These are phyloP conservation scores for Epicoccum nigrum DNA, from an alignment of 2,329 filamentous ascomycete genomes.

Conservation along the genomic window DNA sequence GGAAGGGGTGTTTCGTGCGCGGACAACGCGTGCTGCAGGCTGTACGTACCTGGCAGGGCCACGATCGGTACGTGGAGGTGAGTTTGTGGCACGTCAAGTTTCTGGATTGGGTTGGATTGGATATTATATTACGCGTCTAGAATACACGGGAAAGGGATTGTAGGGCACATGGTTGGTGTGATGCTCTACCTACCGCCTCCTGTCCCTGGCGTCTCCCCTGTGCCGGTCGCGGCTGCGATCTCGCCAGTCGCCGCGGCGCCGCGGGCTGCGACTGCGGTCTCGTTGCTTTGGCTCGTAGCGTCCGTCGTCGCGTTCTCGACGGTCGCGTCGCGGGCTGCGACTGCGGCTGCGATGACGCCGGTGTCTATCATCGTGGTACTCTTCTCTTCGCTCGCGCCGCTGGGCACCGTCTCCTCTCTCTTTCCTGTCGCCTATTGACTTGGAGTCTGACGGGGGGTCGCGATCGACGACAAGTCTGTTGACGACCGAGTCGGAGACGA, in stretches of 20 bases:
- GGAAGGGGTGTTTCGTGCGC: not conserved
- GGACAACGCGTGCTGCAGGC: not conserved
- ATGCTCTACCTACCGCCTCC: slow-evolving; percentile 24
- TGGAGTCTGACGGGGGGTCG: slow-evolving; percentile 18
- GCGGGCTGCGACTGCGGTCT: slow-evolving; percentile 39
- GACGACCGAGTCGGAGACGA: slow-evolving; percentile 41
- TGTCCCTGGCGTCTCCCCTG: slow-evolving; percentile 48
- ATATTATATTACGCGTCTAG: no score
- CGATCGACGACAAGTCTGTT: slow-evolving; percentile 41
- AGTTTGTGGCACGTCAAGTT: slow-evolving; percentile 2
- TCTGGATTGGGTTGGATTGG: not conserved
- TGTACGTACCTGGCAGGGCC: no score
- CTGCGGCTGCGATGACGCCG: slow-evolving; percentile 48
- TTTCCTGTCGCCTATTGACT: slow-evolving; percentile 16
- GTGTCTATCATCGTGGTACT: slow-evolving; percentile 48
- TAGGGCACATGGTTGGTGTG: no score
- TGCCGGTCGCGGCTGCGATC: slow-evolving; percentile 51
- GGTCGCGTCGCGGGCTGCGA: slow-evolving; percentile 39
- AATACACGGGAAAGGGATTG: no score
- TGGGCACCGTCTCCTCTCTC: slow-evolving; percentile 50
- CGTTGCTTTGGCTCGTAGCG: slow-evolving; percentile 32
- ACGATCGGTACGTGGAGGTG: not conserved
- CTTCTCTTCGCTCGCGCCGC: slow-evolving; percentile 39
- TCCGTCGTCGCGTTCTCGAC: slow-evolving; percentile 40
- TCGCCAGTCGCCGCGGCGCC: slow-evolving; percentile 43